Percentiles rank a stretch among this genome's conserved stretches.
Conservation (phyloP, 768 basidiomycete genomes). For the Boletus rufocinnamomeus region DNA sequence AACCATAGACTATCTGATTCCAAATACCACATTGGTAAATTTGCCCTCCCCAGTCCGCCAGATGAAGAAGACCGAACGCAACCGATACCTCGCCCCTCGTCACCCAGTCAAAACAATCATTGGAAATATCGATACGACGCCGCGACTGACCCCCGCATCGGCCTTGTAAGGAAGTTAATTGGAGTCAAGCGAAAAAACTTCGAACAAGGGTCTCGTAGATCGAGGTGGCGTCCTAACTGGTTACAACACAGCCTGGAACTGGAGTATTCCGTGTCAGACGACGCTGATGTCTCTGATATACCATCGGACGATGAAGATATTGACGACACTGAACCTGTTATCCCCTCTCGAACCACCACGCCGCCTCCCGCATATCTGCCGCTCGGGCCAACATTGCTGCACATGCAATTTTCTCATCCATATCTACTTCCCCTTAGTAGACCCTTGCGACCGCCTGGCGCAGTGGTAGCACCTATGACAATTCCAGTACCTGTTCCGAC, state of each 20-base stretch:
- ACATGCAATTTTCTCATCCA: conserved; percentile 66
- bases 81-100: conserved; percentile 22
- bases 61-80: conserved; percentile 47
- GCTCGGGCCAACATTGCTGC: conserved; percentile 64
- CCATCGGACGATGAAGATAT: conserved; percentile 45
- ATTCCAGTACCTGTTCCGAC: conserved; percentile 42
- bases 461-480: conserved; percentile 48
- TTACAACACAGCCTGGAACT: conserved; percentile 51
- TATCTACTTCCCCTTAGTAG: conserved; percentile 61
- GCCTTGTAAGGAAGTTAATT: conserved; percentile 65
- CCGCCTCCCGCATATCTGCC: conserved; percentile 75
- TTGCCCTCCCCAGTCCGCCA: conserved; percentile 64
- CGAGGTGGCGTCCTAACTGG: conserved; percentile 46
- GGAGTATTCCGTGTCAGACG: conserved; percentile 35
- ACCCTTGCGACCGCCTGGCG: conserved; percentile 60
- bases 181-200: conserved; percentile 67
- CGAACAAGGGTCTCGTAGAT: conserved; percentile 39
- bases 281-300: conserved; percentile 40
- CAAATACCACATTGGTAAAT: conserved; percentile 77
- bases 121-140: conserved; percentile 60
- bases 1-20: conserved; percentile 65
- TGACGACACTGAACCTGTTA: conserved; percentile 27
- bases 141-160: conserved; percentile 71
- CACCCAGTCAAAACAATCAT: conserved; percentile 26
- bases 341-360: conserved; percentile 58